These are phyloP conservation scores for Sporobolus alterniflorus DNA, from an alignment of 202 grass and related monocot species.

Conservation along the genomic window DNA sequence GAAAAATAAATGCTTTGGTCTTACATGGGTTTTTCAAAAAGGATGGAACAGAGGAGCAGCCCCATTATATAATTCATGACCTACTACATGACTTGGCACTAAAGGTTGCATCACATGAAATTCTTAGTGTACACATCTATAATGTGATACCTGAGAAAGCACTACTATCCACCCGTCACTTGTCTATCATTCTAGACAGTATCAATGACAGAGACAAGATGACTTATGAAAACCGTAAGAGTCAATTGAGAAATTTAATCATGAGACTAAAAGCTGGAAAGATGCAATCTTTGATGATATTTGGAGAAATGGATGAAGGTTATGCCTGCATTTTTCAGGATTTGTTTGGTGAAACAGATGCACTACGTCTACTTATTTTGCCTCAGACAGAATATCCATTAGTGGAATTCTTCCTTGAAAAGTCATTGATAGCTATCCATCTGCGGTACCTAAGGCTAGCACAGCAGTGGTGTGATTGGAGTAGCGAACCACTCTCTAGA, in stretches of 20 bases:
- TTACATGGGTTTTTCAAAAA: neutral
- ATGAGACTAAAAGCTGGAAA: neutral
- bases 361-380: too few relatives aligned
- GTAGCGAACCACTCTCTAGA: neutral
- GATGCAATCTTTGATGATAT: neutral
- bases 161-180: neutral
- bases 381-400: too few relatives aligned
- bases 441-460: constrained; percentile 16
- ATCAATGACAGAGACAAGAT: neutral
- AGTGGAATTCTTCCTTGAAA: too few relatives aligned
- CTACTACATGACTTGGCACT: constrained; percentile 26
- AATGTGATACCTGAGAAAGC: too few relatives aligned
- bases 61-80: constrained; percentile 34
- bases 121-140: too few relatives aligned
- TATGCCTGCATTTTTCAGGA: neutral
- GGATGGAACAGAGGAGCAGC: fast-evolving
- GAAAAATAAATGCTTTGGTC: neutral
- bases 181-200: neutral
- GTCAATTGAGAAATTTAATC: neutral
- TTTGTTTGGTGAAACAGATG: neutral
- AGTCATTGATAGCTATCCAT: neutral
- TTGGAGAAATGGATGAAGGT: neutral
- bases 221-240: neutral
- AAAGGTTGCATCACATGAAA: constrained; percentile 4
- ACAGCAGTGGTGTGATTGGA: too few relatives aligned